Evolutionary conservation across 2,329 filamentous ascomycete genomes (phyloP), one percentile per base, ranked within the genome.

Genomic region (Rutstroemia sydowiana): DNA sequence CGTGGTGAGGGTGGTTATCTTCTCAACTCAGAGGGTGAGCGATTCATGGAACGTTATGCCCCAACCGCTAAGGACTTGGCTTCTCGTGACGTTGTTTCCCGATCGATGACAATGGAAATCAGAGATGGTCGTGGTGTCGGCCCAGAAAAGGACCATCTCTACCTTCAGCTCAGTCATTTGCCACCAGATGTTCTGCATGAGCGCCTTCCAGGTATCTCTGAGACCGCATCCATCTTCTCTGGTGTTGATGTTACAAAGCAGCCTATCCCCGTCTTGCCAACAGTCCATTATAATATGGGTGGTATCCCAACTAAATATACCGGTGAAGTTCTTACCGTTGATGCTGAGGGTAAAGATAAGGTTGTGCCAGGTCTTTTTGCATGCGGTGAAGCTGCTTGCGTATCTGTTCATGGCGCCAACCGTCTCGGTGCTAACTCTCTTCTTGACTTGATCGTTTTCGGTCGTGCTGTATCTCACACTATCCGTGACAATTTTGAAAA

Each of bases 401-500:
- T 76, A 0, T 72, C 69, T 34, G 73, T 75, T 0, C 73, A 76
- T 48, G 73, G 73, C 1, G 71, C 72, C 16, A 75, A 76, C 36
- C 63, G 73, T 26, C 62, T 75, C 0, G 73, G 73, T 3, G 73
- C 73, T 1, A 75, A 76, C 52, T 73, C 70, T 1, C 63, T 76
- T 6, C 68, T 76, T 5, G 73, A 75, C 52, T 72, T 75, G 49
- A 71, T 75, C 5, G 73, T 75, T 2, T 76, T 75, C 44, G 73
- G 73, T 18, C 68, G 73, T 32, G 73, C 73, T 61, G 92, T 97
- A 58, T 93, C 90, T 52, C 92, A 96, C 79, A 95, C 88, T 56
- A 95, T 97, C 73, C 88, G 90, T 60, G 92, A 69, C 64, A 59
- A 73, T 69, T 18, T 63, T 70, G 23, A 69, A 70, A 57, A 71